Conservation (phyloP, 2,329 filamentous ascomycete genomes). For the Raffaelea albimanens region DNA sequence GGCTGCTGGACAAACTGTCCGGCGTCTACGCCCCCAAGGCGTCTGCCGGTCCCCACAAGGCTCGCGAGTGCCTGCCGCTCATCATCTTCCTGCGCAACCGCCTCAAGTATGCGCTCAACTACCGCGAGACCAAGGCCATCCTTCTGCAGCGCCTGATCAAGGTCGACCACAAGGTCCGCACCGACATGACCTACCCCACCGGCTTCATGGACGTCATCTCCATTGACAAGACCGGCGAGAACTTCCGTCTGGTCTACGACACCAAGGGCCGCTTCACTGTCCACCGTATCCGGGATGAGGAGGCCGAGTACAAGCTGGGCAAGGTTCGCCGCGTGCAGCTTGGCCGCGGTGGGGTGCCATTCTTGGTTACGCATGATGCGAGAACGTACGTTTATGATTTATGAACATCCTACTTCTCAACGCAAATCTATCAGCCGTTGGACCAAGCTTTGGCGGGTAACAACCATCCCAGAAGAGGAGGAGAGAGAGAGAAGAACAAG, state of each 20-base stretch:
- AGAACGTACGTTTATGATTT: conserved; percentile 89
- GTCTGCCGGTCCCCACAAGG: conserved; percentile 91
- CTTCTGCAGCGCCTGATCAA: conserved; percentile 99
- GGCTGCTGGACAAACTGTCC: conserved; percentile 99
- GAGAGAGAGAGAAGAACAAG: conserved; percentile 9
- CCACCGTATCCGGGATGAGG: conserved; percentile 96
- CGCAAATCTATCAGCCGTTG: conserved; percentile 99
- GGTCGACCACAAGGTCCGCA: conserved; percentile 99
- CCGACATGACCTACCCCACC: conserved; percentile 92
- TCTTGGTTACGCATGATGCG: conserved; percentile 99
- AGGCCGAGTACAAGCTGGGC: conserved; percentile 99
- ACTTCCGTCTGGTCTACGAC: conserved; percentile 99
- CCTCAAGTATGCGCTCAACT: conserved; percentile 99
- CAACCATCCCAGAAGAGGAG: conserved; percentile 4
- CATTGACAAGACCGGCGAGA: conserved; percentile 99
- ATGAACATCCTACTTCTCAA: conserved; percentile 26
- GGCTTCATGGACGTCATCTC: conserved; percentile 99
- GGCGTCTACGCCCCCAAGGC: conserved; percentile 70
- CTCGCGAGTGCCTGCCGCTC: conserved; percentile 96
- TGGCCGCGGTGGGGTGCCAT: conserved; percentile 99
- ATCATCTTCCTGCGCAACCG: conserved; percentile 97
- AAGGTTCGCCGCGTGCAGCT: conserved; percentile 99
- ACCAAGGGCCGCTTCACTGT: conserved; percentile 99
- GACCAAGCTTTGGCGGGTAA: conserved; percentile 76
- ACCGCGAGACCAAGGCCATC: conserved; percentile 94